Evolutionary conservation across 139 green algal species (phyloP).

Genomic region (Coelastrella sp.): DNA sequence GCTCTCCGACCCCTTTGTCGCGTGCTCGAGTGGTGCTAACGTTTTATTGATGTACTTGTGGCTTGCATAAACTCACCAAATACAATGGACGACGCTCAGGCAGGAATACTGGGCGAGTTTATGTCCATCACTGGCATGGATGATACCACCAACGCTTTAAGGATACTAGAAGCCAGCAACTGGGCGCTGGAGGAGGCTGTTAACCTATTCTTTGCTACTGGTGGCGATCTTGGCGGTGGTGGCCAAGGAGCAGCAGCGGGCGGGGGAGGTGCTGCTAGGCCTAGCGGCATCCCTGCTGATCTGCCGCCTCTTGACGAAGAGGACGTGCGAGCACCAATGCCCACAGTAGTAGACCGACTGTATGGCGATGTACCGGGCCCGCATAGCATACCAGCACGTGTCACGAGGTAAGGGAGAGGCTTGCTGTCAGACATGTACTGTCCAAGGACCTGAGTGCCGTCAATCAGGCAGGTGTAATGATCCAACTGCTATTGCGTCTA

Average conservation of each 20-base stretch:
- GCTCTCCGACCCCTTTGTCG: too few relatives aligned
- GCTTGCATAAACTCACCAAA: not conserved
- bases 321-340: slow-evolving; percentile 61
- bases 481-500: not conserved
- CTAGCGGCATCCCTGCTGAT: not conserved
- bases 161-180: slow-evolving; percentile 65
- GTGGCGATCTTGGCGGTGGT: slow-evolving; percentile 22
- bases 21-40: too few relatives aligned
- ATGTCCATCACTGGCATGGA: slow-evolving; percentile 40
- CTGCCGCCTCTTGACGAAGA: slow-evolving; percentile 44
- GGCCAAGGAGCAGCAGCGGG: not conserved
- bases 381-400: slow-evolving; percentile 10
- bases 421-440: too few relatives aligned
- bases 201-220: slow-evolving; percentile 73
- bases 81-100: slow-evolving; percentile 37
- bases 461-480: too few relatives aligned
- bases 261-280: not conserved
- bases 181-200: slow-evolving; percentile 76
- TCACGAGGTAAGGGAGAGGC: not conserved
- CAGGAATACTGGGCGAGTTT: slow-evolving; percentile 34
- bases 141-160: slow-evolving; percentile 46
- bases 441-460: too few relatives aligned
- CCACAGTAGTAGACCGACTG: slow-evolving; percentile 67
- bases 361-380: slow-evolving; percentile 66
- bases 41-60: not conserved